phyloP scores from a whole-genome alignment of 371 early-diverging fungal genomes.

The Apophysomyces ossiformis region DNA sequence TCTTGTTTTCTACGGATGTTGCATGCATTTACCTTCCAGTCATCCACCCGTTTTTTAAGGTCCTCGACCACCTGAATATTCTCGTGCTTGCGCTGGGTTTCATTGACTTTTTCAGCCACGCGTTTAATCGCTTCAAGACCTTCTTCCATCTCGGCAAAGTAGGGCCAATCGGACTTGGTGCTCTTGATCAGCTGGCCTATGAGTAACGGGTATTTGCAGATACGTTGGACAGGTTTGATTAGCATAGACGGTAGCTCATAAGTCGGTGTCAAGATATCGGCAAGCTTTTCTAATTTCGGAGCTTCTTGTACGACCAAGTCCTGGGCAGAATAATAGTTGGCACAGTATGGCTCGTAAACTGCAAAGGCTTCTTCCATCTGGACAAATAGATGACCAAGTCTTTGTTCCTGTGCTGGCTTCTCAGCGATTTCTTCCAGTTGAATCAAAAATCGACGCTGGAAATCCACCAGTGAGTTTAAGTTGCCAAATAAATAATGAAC shows the following conservation, averaged over 20 bases:
- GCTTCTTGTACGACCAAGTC: slow-evolving; percentile 55
- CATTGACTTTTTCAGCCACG: slow-evolving; percentile 91
- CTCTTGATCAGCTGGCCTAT: slow-evolving; percentile 85
- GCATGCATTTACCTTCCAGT: slow-evolving; percentile 33
- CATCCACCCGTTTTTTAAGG: slow-evolving; percentile 72
- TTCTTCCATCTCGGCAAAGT: slow-evolving; percentile 73
- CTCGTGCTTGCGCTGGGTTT: slow-evolving; percentile 87
- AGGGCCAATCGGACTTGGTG: slow-evolving; percentile 70
- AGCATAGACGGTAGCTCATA: slow-evolving; percentile 89
- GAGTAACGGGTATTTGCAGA: slow-evolving; percentile 95
- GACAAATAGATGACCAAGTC: slow-evolving; percentile 84
- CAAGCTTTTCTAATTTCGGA: slow-evolving; percentile 56
- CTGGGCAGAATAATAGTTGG: slow-evolving; percentile 85
- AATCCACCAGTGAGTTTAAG: slow-evolving; percentile 90
- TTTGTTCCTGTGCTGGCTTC: slow-evolving; percentile 76
- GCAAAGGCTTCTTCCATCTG: slow-evolving; percentile 83
- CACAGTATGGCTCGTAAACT: slow-evolving; percentile 94
- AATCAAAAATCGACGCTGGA: slow-evolving; percentile 94
- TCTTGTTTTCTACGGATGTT: slow-evolving; percentile 3
- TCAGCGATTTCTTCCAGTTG: slow-evolving; percentile 86
- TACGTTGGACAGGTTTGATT: slow-evolving; percentile 97
- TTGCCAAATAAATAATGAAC: slow-evolving; percentile 89
- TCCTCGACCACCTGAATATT: slow-evolving; percentile 78
- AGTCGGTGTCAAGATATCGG: slow-evolving; percentile 79
- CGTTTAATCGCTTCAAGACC: slow-evolving; percentile 85